Percentiles rank a stretch among this genome's conserved stretches.
phyloP scores from a whole-genome alignment of 306 rosid genomes.

The Hippophae tibetana region DNA sequence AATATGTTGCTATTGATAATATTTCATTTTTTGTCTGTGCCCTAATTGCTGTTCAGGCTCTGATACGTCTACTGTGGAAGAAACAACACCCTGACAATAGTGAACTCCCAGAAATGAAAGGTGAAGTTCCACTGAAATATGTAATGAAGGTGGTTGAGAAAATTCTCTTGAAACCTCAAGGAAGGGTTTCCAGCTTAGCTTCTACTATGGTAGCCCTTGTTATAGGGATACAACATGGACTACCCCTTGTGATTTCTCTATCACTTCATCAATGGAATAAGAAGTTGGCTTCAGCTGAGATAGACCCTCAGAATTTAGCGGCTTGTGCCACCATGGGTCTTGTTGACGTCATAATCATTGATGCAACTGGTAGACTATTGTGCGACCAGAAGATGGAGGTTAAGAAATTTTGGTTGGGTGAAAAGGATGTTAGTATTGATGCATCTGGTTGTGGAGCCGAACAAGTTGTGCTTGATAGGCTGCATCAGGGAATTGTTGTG shows the following conservation, averaged over 20 bases:
- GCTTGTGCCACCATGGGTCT: constrained; percentile 59
- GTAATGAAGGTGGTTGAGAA: constrained; percentile 26
- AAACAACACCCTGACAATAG: constrained; percentile 21
- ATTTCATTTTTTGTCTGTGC: constrained; percentile 23
- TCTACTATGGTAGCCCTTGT: constrained; percentile 21
- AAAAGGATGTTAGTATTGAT: constrained; percentile 21
- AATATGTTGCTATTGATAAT: constrained; percentile 27
- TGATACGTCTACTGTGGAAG: constrained; percentile 32
- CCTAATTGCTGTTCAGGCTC: constrained; percentile 25
- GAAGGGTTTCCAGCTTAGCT: constrained; percentile 34
- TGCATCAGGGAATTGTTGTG: constrained; percentile 31
- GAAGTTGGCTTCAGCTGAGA: constrained; percentile 16
- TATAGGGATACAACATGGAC: constrained; percentile 48
- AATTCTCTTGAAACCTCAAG: constrained; percentile 27
- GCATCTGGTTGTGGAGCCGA: constrained; percentile 8
- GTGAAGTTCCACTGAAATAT: constrained; percentile 28
- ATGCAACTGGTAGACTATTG: constrained; percentile 30
- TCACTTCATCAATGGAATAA: constrained; percentile 32
- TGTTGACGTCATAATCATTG: constrained; percentile 43
- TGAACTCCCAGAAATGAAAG: constrained; percentile 48
- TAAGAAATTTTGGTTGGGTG: constrained; percentile 33
- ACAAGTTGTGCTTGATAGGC: constrained; percentile 12
- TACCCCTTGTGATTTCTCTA: constrained; percentile 36
- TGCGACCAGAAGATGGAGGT: constrained; percentile 24
- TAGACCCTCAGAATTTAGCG: constrained; percentile 27